phyloP scores from a whole-genome alignment of 305 asterid genomes.

The Rubia occidens region DNA sequence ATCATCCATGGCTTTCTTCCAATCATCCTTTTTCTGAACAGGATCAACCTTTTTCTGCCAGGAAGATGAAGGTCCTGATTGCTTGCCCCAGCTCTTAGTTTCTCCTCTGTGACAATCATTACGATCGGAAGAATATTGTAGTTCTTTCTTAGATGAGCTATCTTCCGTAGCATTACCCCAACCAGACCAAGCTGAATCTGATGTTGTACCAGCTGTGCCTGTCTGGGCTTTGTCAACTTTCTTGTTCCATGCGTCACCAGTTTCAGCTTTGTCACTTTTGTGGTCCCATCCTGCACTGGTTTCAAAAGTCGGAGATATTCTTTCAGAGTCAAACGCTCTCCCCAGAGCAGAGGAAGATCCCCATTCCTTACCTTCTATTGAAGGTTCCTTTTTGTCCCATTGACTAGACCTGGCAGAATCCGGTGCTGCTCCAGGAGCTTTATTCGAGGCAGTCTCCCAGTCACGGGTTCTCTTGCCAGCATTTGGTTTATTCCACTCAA shows the following conservation, averaged over 20 bases:
- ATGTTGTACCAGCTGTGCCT: neutral
- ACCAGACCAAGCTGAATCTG: conserved; percentile 11
- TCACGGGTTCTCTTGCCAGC: neutral
- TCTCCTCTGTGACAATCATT: conserved; percentile 12
- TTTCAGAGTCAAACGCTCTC: conserved; percentile 12
- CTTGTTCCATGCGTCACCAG: conserved; percentile 11
- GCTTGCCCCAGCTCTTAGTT: conserved; percentile 9
- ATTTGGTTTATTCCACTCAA: neutral
- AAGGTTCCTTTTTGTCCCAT: conserved; percentile 3
- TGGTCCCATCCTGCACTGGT: conserved; percentile 9
- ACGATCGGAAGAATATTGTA: neutral
- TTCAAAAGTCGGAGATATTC: conserved; percentile 10
- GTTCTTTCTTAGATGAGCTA: neutral
- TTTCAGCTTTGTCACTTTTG: neutral
- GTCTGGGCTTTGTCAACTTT: conserved; percentile 4
- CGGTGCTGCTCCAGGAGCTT: neutral
- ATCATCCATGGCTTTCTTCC: conserved; percentile 6
- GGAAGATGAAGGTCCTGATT: conserved; percentile 22
- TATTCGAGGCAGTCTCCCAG: conserved; percentile 7
- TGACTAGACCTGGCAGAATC: conserved; percentile 8
- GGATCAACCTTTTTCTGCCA: conserved; percentile 35
- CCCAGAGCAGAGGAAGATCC: conserved; percentile 25
- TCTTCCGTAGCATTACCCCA: conserved; percentile 11
- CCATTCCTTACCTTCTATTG: conserved; percentile 7
- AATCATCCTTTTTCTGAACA: neutral